Evolutionary conservation across 2,329 filamentous ascomycete genomes (phyloP).

Genomic region (Paracorniculantispora psalliotae): DNA sequence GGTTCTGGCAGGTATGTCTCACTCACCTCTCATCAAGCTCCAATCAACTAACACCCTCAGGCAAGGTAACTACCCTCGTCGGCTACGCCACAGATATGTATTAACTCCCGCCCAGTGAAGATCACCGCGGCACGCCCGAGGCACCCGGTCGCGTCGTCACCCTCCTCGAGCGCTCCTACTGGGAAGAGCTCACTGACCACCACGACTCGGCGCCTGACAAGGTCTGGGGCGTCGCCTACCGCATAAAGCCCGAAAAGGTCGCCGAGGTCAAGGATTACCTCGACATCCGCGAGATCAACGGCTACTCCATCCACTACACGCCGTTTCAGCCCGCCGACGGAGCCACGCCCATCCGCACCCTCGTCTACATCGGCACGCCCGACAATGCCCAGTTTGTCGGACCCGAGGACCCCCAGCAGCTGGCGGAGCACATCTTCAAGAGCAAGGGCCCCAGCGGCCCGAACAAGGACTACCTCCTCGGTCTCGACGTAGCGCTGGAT

Average conservation of each 20-base stretch:
- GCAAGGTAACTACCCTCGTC: slow-evolving; percentile 27
- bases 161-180: slow-evolving; percentile 78
- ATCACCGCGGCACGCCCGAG: slow-evolving; percentile 87
- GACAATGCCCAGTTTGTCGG: slow-evolving; percentile 90
- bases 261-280: slow-evolving; percentile 83
- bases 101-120: slow-evolving; percentile 55
- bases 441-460: slow-evolving; percentile 80
- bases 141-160: slow-evolving; percentile 89
- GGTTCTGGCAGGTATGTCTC: slow-evolving; percentile 89
- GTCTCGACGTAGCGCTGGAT: slow-evolving; percentile 69
- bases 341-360: slow-evolving; percentile 41
- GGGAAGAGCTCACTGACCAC: slow-evolving; percentile 69
- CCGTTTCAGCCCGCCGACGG: slow-evolving; percentile 60
- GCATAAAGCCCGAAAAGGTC: slow-evolving; percentile 68
- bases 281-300: slow-evolving; percentile 95
- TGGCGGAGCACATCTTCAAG: slow-evolving; percentile 75
- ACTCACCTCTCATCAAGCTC: slow-evolving; percentile 1
- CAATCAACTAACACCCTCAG: slow-evolving; percentile 20
- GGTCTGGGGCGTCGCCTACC: slow-evolving; percentile 92
- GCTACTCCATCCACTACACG: slow-evolving; percentile 89
- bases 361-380: slow-evolving; percentile 93
- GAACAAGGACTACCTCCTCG: slow-evolving; percentile 84
- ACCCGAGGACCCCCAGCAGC: slow-evolving; percentile 68
- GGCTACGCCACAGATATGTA: neutral
- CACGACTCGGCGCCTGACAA: slow-evolving; percentile 55